phyloP scores from a whole-genome alignment of 129 eudicot genomes.

The Chrysanthemum seticuspe region DNA sequence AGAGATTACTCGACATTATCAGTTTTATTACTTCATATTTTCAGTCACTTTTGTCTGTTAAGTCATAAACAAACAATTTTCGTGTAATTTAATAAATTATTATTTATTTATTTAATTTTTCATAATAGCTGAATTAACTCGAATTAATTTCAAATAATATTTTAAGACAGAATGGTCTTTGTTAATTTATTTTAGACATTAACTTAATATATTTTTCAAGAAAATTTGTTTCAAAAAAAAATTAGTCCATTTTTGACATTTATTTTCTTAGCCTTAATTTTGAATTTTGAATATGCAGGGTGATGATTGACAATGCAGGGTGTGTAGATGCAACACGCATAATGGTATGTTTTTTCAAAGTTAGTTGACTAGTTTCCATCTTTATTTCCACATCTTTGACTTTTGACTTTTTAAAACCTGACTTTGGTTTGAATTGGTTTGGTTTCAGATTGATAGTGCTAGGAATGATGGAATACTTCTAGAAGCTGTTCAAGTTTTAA shows the following conservation, averaged over 20 bases:
- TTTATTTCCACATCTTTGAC: no score
- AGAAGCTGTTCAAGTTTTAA: slow-evolving; percentile 90
- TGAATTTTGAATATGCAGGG: slow-evolving; percentile 45
- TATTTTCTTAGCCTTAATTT: slow-evolving; percentile 5
- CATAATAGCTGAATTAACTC: no score
- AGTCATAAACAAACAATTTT: no score
- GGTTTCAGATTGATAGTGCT: slow-evolving; percentile 74
- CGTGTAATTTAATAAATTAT: no score
- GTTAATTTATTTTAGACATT: no score
- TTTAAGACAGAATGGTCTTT: no score
- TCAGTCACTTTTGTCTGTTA: no score
- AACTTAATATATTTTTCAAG: background rate
- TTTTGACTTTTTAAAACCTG: no score
- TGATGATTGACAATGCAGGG: slow-evolving; percentile 86
- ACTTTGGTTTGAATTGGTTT: background rate
- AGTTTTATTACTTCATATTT: no score
- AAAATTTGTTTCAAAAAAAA: slow-evolving; percentile 1
- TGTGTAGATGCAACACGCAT: slow-evolving; percentile 71
- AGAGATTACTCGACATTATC: no score
- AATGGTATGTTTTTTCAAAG: slow-evolving; percentile 48
- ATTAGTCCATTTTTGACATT: slow-evolving; percentile 27
- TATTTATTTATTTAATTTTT: no score
- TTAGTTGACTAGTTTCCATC: background rate
- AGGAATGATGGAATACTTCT: slow-evolving; percentile 87
- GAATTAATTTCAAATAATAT: no score